Evolutionary conservation across 2,329 filamentous ascomycete species (phyloP).

Genomic region (Neobulgaria alba): DNA sequence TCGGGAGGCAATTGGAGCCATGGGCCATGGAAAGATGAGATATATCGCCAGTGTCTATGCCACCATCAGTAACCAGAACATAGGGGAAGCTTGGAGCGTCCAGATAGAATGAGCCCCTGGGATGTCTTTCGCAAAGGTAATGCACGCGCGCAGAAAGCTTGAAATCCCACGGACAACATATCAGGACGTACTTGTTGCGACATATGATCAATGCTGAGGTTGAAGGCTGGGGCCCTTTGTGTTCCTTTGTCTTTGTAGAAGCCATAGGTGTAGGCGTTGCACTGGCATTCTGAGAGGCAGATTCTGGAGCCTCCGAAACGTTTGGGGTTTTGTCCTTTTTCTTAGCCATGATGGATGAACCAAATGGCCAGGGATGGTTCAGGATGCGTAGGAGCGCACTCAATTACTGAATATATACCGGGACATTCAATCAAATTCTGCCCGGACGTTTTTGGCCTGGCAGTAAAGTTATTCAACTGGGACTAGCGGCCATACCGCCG

Average conservation of each 20-base stretch:
- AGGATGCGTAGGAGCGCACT: too few relatives aligned
- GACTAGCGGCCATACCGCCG: too few relatives aligned
- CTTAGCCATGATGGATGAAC: constrained; percentile 40
- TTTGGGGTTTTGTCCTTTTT: constrained; percentile 38
- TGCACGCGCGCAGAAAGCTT: not conserved
- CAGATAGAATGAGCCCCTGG: not conserved
- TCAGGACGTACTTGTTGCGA: constrained; percentile 58
- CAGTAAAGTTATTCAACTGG: too few relatives aligned
- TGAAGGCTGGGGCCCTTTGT: constrained; percentile 29
- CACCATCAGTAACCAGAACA: not conserved
- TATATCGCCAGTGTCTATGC: constrained; percentile 72
- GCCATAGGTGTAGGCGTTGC: constrained; percentile 12
- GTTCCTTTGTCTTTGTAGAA: constrained; percentile 21
- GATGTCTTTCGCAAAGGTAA: too few relatives aligned
- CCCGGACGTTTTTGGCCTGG: too few relatives aligned
- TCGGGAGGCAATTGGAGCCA: constrained; percentile 76
- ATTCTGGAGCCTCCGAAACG: constrained; percentile 22
- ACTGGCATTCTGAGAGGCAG: constrained; percentile 14
- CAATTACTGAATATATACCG: too few relatives aligned
- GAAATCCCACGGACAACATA: too few relatives aligned
- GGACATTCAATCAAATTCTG: too few relatives aligned
- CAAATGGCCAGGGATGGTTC: too few relatives aligned
- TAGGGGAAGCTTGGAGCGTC: too few relatives aligned
- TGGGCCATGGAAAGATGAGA: constrained; percentile 73
- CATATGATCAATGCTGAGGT: constrained; percentile 50